Evolutionary conservation across 306 rosid species (phyloP).

Genomic region (Crotalaria pallida): DNA sequence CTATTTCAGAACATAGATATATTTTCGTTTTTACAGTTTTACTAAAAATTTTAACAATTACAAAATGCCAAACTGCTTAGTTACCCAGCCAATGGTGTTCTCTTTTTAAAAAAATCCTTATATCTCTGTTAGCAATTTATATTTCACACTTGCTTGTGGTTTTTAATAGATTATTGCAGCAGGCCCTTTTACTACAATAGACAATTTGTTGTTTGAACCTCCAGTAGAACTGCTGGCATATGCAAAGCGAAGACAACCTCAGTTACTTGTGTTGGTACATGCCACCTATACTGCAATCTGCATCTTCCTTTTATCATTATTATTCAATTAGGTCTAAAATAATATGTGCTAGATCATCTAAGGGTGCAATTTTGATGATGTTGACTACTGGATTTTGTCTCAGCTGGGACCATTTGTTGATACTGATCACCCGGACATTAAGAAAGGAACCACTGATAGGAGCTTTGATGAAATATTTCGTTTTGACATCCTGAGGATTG

Average conservation of each 20-base stretch:
- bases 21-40: neutral
- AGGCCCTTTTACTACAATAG: constrained; percentile 87
- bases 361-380: constrained; percentile 2
- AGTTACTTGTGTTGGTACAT: constrained; percentile 72
- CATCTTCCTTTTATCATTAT: neutral
- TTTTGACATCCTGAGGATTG: constrained; percentile 53
- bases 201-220: constrained; percentile 87
- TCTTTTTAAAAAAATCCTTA: neutral
- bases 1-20: too few species aligned
- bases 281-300: constrained; percentile 13
- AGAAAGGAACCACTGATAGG: constrained; percentile 66
- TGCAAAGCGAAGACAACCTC: constrained; percentile 79
- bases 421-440: constrained; percentile 80
- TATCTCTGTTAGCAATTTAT: neutral
- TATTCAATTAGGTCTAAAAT: constrained; percentile 8
- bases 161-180: constrained; percentile 76
- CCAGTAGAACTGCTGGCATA: constrained; percentile 69
- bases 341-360: too few species aligned
- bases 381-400: constrained; percentile 21
- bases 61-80: neutral
- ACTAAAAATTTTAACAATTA: neutral
- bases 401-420: constrained; percentile 95
- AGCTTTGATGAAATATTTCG: constrained; percentile 76
- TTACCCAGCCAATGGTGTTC: constrained; percentile 6
- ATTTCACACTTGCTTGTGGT: constrained; percentile 8